Conservation (phyloP, 768 basidiomycete genomes). For the Suillus paluster region DNA sequence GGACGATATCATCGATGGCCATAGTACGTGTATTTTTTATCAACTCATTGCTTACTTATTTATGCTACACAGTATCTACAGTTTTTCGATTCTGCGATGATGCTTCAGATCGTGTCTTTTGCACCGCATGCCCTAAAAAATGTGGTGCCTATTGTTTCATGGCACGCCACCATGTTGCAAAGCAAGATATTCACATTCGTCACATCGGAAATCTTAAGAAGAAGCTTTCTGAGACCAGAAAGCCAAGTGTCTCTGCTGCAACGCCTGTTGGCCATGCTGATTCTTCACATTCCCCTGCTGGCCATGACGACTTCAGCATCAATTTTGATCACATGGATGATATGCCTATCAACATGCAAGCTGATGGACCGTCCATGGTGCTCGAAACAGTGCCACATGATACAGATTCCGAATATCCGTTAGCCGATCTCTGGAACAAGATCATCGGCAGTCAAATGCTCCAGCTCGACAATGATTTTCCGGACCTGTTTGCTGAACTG, state of each 20-base stretch:
- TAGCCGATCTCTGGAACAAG: background rate
- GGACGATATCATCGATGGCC: background rate
- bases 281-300: background rate
- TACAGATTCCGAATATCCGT: background rate
- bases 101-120: background rate
- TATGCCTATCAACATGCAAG: background rate
- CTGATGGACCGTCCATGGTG: too few species aligned
- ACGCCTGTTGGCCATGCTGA: background rate
- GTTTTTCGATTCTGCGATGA: background rate
- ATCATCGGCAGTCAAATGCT: background rate
- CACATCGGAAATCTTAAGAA: too few species aligned
- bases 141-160: background rate
- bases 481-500: conserved; percentile 1
- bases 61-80: background rate
- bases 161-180: background rate
- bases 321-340: background rate
- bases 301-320: background rate
- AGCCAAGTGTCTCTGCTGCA: too few species aligned
- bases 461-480: background rate
- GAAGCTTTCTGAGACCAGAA: too few species aligned
- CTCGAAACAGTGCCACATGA: background rate
- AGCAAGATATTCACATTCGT: conserved; percentile 3
- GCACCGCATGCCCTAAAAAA: background rate
- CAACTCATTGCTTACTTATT: background rate
- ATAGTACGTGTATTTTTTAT: background rate